phyloP scores from a whole-genome alignment of 306 rosid species.

The Psophocarpus tetragonolobus region DNA sequence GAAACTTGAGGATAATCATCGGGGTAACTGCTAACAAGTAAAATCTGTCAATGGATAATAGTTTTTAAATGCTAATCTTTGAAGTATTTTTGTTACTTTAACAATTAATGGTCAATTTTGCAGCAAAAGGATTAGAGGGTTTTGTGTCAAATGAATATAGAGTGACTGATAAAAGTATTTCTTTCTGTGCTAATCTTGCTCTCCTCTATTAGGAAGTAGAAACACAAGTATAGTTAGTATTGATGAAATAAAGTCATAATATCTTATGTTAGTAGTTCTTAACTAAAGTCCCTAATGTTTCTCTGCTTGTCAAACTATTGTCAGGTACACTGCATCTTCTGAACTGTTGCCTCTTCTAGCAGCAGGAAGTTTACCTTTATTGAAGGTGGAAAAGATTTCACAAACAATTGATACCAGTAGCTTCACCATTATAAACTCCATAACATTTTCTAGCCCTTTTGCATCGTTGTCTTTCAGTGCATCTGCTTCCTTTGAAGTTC shows the following conservation, averaged over 20 bases:
- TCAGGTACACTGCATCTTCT: slow-evolving; percentile 92
- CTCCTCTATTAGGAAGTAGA: slow-evolving; percentile 6
- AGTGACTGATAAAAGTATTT: background rate
- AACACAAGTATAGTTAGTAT: background rate
- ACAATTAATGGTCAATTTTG: background rate
- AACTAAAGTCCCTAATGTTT: background rate
- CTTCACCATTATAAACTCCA: slow-evolving; percentile 64
- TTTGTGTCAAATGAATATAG: background rate
- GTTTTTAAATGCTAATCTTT: too few relatives aligned
- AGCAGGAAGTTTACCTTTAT: slow-evolving; percentile 68
- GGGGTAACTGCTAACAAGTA: background rate
- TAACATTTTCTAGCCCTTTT: slow-evolving; percentile 69
- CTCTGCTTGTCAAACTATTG: slow-evolving; percentile 21
- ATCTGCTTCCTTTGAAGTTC: slow-evolving; percentile 86
- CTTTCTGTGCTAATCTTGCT: slow-evolving; percentile 20
- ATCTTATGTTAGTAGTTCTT: background rate
- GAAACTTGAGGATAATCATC: background rate
- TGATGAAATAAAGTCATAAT: background rate
- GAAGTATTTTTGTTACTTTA: background rate
- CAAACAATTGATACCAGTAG: slow-evolving; percentile 69
- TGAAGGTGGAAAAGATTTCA: slow-evolving; percentile 71
- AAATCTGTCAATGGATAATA: background rate
- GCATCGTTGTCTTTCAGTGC: slow-evolving; percentile 77
- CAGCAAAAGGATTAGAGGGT: background rate
- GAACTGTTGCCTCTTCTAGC: slow-evolving; percentile 94